These are phyloP conservation scores for Eucalyptus sideroxylon DNA, from an alignment of 345 rosid species.

Conservation along the genomic window DNA sequence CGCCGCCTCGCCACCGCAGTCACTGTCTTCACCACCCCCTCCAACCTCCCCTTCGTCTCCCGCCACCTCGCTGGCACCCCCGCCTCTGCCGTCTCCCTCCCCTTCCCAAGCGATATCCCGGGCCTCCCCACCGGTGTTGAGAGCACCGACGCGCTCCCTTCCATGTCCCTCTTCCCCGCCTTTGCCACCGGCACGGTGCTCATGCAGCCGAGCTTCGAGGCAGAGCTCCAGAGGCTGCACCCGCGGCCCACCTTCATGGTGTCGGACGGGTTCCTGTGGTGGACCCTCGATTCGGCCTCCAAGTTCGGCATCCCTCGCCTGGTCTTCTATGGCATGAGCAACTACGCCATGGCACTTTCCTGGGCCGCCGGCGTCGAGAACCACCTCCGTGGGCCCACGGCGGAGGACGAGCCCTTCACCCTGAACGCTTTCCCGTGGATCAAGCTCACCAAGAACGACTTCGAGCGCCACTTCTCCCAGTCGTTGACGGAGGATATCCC, in stretches of 20 bases:
- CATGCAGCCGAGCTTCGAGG: slow-evolving; percentile 50
- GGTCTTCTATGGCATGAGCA: slow-evolving; percentile 38
- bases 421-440: slow-evolving; percentile 64
- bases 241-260: slow-evolving; percentile 42
- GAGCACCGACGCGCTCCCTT: slow-evolving; percentile 64
- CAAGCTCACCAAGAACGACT: slow-evolving; percentile 28
- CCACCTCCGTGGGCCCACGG: not conserved
- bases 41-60: slow-evolving; percentile 42
- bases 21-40: slow-evolving; percentile 67
- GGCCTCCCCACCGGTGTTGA: slow-evolving; percentile 43
- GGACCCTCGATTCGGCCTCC: slow-evolving; percentile 58
- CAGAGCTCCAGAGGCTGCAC: slow-evolving; percentile 10
- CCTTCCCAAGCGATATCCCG: slow-evolving; percentile 34
- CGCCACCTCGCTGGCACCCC: slow-evolving; percentile 20
- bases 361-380: not conserved
- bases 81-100: slow-evolving; percentile 25
- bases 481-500: not conserved
- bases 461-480: not conserved
- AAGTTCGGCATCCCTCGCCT: slow-evolving; percentile 52
- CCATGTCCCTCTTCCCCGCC: slow-evolving; percentile 31
- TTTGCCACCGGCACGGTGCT: slow-evolving; percentile 45
- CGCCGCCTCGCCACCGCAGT: slow-evolving; percentile 5
- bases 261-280: slow-evolving; percentile 71
- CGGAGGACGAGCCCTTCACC: slow-evolving; percentile 29
- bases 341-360: slow-evolving; percentile 1